Evolutionary conservation across 1,284 basidiomycete species (phyloP), one percentile per base, ranked within the genome.

Genomic region (Cryptococcus amylolentus): DNA sequence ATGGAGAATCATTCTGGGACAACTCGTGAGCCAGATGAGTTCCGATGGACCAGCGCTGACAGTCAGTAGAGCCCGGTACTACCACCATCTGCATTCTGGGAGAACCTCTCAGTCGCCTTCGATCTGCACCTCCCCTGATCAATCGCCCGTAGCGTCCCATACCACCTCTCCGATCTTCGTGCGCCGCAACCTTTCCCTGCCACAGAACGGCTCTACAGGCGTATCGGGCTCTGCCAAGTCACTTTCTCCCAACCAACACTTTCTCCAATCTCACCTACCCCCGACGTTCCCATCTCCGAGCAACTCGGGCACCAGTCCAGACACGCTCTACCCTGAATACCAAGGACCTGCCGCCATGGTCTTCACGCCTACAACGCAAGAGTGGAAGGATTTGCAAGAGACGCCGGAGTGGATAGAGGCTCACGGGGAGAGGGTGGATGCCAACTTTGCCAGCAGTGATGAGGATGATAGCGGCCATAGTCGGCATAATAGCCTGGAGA

Each of bases 291-390:
- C 70, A 10, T 40, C 58, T 26, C n/a, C 28, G 46, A 28, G 26
- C 44, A 44, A 35, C 23, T 4, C 31, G 31, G 52, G 55, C 20
- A 35, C 55, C 5, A 58, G 54, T 47, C 58, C 59, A 8, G 64
- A 59, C 41, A 42, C 44, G 23, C 38, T 53, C 8, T 13, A 52
- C n/a, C 14, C 13, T 5, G 48, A 48, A 16, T 43, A 58, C 27
- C 56, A 50, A 49, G 55, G 44, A 1, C 58, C 56, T 3, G 55
- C 64, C 2, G 68, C 73, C 55, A 75, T 79, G 37, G 72, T 78
- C n/a, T 67, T 79, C 10, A 79, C 77, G 4, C 77, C 77, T 16
- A 79, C 77, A 5, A 79, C 77, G 0, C 73, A 77, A 47, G 76
- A 77, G 54, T 79, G 77, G 77, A 67, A 67, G 12, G 76, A 76